These are phyloP conservation scores for Neurospora discreta DNA, from an alignment of 495 filamentous ascomycete species.

Conservation along the genomic window DNA sequence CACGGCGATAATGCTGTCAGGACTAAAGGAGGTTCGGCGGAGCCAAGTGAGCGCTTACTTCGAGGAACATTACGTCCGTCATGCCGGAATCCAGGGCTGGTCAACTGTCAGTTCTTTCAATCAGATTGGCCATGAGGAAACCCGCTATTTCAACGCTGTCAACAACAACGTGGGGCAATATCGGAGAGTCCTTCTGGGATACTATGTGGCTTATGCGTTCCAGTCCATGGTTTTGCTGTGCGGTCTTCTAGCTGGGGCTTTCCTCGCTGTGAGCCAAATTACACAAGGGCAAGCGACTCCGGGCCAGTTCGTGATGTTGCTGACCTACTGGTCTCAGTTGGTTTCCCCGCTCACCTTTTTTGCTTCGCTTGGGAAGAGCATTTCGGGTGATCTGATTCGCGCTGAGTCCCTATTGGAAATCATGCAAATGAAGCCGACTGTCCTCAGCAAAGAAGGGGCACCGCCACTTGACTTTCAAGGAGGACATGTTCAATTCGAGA, in stretches of 20 bases:
- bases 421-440: constrained; percentile 53
- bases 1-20: constrained; percentile 41
- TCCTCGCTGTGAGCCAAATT: constrained; percentile 60
- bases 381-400: constrained; percentile 54
- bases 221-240: constrained; percentile 51
- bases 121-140: constrained; percentile 51
- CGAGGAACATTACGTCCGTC: constrained; percentile 48
- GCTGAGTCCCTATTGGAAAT: constrained; percentile 63
- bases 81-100: constrained; percentile 58
- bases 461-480: constrained; percentile 41
- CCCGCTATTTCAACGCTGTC: constrained; percentile 44
- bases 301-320: constrained; percentile 59
- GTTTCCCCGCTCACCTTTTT: constrained; percentile 53
- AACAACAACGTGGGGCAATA: constrained; percentile 30
- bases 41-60: constrained; percentile 32
- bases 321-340: constrained; percentile 60
- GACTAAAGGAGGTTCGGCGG: constrained; percentile 23
- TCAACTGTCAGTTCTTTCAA: constrained; percentile 64
- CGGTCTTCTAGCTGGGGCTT: constrained; percentile 51
- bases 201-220: constrained; percentile 35
- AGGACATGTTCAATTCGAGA: constrained; percentile 53
- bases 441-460: constrained; percentile 46
- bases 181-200: constrained; percentile 29
- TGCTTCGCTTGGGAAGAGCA: constrained; percentile 44
- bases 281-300: constrained; percentile 42